Evolutionary conservation across 805 yeast species (phyloP), one percentile per base, ranked within the genome.

Genomic region (Pichia phayaonensis): DNA sequence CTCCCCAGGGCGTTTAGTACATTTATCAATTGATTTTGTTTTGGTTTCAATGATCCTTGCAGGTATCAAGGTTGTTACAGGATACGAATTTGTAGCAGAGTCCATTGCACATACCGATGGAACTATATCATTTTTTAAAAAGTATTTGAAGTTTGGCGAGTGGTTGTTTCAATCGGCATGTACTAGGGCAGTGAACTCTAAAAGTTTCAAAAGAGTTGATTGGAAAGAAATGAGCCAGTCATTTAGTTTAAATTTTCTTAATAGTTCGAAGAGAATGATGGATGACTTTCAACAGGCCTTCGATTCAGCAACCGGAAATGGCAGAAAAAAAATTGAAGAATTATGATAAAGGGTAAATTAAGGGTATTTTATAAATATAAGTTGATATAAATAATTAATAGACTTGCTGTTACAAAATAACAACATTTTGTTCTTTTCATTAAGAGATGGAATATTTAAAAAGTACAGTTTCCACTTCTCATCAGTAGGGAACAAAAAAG

Each of bases 51-150:
- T 94, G 64, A 72, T 90, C 15, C 70, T 92, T 42, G 96, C 97
- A 0, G 96, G 96, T 3, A 76, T 90, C 48, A 84, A 88, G 63
- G 77, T 89, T 54, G 82, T 86, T 54, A 86, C 96, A 0, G 97
- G 97, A 0, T 72, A 83, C 68, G 65, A 54, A 40, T 44, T 64
- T 16, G 44, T 57, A n/a, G 57, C 61, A 13, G 51, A 52, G n/a
- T 41, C 50, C 48, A 57, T 53, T 64, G 81, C 65, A 73, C 79
- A 62, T 20, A 74, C 83, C 40, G 59, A 62, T 22, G 80, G 75
- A 51, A 66, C 75, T 20, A 56, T 67, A 49, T 46, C 54, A 60
- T 64, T 53, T 67, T 67, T 84, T 42, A 71, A 72, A 21, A 73
- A 74, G 49, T 82, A 80, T 55, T 68, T 84, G 29, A 62, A 70